These are phyloP conservation scores for Coemansia sp. DNA, from an alignment of 192 early-diverging fungal genomes.

Conservation along the genomic window DNA sequence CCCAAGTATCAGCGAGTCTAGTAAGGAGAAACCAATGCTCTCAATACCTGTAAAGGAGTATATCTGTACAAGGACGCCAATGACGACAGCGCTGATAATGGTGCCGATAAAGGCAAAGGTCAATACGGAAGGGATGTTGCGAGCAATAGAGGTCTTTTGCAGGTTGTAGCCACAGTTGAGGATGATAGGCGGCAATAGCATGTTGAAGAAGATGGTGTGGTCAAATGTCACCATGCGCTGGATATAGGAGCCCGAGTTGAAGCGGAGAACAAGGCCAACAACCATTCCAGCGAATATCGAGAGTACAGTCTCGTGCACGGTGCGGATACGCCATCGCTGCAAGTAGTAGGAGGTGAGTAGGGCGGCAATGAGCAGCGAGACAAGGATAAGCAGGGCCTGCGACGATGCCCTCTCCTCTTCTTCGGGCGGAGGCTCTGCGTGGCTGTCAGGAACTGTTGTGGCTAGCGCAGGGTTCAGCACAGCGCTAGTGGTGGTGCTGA, in stretches of 20 bases:
- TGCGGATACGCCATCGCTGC: slow-evolving; percentile 80
- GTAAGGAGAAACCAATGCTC: slow-evolving; percentile 67
- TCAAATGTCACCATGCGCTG: slow-evolving; percentile 88
- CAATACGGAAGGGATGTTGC: slow-evolving; percentile 85
- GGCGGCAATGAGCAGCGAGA: slow-evolving; percentile 78
- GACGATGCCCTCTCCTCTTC: slow-evolving; percentile 73
- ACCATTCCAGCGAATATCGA: slow-evolving; percentile 84
- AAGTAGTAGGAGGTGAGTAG: slow-evolving; percentile 88
- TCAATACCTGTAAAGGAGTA: slow-evolving; percentile 70
- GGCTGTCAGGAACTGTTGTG: slow-evolving; percentile 8
- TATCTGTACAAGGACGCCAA: slow-evolving; percentile 73
- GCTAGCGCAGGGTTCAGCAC: not conserved
- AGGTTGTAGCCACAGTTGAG: slow-evolving; percentile 95
- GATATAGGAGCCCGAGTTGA: slow-evolving; percentile 55
- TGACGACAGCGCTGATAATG: slow-evolving; percentile 84
- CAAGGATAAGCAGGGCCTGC: slow-evolving; percentile 84
- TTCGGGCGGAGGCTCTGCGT: slow-evolving; percentile 38
- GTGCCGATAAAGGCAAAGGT: slow-evolving; percentile 94
- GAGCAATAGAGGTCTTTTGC: slow-evolving; percentile 83
- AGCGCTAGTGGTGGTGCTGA: not conserved
- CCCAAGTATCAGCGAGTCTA: slow-evolving; percentile 95
- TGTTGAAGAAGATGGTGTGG: slow-evolving; percentile 91
- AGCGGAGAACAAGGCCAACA: slow-evolving; percentile 48
- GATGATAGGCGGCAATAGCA: slow-evolving; percentile 95
- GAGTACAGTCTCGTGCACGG: slow-evolving; percentile 93